Conservation (phyloP, 306 rosid genomes). For the Quercus aquifolioides region DNA sequence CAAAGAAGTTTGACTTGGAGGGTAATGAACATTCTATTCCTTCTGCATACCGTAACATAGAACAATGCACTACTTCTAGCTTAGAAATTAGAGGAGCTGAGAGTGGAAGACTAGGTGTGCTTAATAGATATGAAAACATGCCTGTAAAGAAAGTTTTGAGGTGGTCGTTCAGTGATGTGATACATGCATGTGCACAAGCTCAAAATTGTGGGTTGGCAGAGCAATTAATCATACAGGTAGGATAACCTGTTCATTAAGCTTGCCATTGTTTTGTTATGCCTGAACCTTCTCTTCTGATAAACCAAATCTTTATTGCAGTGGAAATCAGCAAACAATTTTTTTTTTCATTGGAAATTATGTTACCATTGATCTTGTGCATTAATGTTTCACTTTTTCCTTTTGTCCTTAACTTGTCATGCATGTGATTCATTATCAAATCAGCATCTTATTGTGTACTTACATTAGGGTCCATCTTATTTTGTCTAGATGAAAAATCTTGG, state of each 20-base stretch:
- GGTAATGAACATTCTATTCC: constrained; percentile 30
- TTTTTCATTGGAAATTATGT: not conserved
- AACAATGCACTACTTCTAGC: constrained; percentile 17
- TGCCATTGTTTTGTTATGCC: constrained; percentile 14
- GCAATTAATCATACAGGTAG: constrained; percentile 64
- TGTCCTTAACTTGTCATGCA: not conserved
- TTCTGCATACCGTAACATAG: constrained; percentile 13
- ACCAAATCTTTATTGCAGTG: constrained; percentile 2
- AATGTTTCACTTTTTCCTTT: not conserved
- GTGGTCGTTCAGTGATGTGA: constrained; percentile 62
- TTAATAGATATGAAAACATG: constrained; percentile 15
- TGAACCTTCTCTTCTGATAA: constrained; percentile 2
- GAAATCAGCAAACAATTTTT: constrained; percentile 1
- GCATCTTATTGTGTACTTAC: constrained; percentile 32
- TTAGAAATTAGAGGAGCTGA: constrained; percentile 25
- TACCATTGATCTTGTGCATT: not conserved
- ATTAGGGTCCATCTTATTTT: constrained; percentile 18
- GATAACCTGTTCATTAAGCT: constrained; percentile 4
- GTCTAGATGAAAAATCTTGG: constrained; percentile 79
- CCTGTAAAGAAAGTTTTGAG: constrained; percentile 41
- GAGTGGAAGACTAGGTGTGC: constrained; percentile 22
- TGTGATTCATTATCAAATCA: constrained; percentile 9
- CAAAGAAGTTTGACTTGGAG: constrained; percentile 31
- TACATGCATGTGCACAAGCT: constrained; percentile 47
- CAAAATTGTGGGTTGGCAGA: constrained; percentile 52